Conservation (phyloP, 192 early-diverging fungal genomes). For the Blastocladiella britannica region DNA sequence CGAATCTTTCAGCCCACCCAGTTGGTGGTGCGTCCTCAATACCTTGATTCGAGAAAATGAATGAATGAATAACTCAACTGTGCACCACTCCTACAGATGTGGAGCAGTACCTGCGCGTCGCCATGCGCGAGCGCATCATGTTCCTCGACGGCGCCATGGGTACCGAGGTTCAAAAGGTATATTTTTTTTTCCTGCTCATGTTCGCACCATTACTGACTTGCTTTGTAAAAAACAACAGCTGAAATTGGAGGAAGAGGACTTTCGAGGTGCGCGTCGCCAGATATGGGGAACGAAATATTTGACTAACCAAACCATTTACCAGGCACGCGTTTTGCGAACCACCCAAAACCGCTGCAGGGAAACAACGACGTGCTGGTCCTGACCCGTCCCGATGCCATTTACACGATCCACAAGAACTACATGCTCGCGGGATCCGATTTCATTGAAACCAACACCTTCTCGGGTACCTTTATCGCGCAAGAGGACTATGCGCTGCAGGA, state of each 20-base stretch:
- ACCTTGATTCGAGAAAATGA: no score
- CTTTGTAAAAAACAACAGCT: no score
- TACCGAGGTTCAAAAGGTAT: conserved; percentile 72
- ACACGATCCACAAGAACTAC: conserved; percentile 75
- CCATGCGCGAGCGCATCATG: conserved; percentile 70
- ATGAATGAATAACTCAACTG: no score
- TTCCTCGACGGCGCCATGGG: conserved; percentile 96
- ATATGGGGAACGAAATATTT: no score
- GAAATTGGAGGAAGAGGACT: conserved; percentile 60
- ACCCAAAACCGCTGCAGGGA: conserved; percentile 69
- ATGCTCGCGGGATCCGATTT: conserved; percentile 79
- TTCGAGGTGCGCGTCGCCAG: conserved; percentile 50
- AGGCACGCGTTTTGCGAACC: conserved; percentile 62
- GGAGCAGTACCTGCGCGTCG: conserved; percentile 47
- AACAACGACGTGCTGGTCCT: conserved; percentile 92
- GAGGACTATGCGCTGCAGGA: conserved; percentile 73
- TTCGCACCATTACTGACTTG: no score
- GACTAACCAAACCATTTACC: no score
- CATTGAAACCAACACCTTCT: conserved; percentile 95
- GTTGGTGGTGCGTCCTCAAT: no score
- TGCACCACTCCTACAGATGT: no score
- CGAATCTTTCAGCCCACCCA: no score
- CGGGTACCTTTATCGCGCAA: conserved; percentile 74
- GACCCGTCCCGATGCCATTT: conserved; percentile 73
- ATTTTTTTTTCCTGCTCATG: no score